Base-by-base conservation (phyloP, 2,329 filamentous ascomycete species). In the Colletotrichum destructivum region DNA sequence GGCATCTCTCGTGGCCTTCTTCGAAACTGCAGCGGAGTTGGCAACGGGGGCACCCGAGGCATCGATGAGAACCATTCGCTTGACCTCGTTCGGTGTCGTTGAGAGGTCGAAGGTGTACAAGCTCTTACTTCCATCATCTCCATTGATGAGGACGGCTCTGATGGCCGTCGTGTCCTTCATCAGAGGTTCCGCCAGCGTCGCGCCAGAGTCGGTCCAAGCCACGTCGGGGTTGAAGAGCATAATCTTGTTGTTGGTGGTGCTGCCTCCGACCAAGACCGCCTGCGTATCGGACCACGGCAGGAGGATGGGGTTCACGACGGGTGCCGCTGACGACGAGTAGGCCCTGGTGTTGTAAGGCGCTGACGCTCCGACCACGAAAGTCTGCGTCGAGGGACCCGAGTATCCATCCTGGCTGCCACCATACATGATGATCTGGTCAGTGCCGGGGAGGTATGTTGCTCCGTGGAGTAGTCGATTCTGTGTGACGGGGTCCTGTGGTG, bases 21-120 rank as follows among this genome's bases (percentile, higher is more conserved):
- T 49, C 74, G 74, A 31, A n/a, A 88, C 78, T 1, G 87, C 83
- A 15, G 80, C 78, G 8, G 88, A 84, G 63, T 83, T 85, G 60
- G 76, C 83, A 78, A 85, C 88, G 54, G 81, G 87, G 73, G 78
- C 86, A 18, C 93, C 93, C 51, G 86, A 84, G 13, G 87, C 86
- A 73, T 90, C 88, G 59, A 92, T 81, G 16, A 98, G 81, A 21
- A 94, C 88, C 42, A 92, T 89, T 67, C 93, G 90, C 42, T 88
- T 89, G 54, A 98, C 93, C 8, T 85, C 82, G 78, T 97, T 97
- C 3, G 96, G 95, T 0, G 91, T 90, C 12, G 87, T 85, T 16
- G 88, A 88, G 82, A 95, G 88, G 78, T 98, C 91, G 76, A 96
- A 98, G 13, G 91, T 90, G 76, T 95, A 90, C 21, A 98, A 84